Percentiles rank a stretch among this genome's conserved stretches.
These are phyloP conservation scores for Bipolaris bicolor DNA, from an alignment of 2,329 filamentous ascomycete genomes.

Conservation along the genomic window DNA sequence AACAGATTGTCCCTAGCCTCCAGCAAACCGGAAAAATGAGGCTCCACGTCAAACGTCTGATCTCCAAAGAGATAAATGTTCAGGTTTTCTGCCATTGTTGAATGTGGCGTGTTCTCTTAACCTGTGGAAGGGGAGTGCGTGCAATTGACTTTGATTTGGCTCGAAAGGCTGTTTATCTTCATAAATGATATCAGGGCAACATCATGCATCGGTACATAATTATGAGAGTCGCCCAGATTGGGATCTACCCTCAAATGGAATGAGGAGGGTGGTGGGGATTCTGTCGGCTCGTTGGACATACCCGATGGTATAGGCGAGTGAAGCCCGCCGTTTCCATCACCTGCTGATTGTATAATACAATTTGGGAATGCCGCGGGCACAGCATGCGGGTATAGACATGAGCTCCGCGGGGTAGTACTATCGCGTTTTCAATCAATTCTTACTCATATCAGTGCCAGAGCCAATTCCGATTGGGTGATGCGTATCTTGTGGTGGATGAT, in stretches of 20 bases:
- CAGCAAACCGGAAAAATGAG: constrained; percentile 8
- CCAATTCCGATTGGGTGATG: not conserved
- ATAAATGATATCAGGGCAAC: not conserved
- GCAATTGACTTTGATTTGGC: not conserved
- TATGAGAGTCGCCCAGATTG: not conserved
- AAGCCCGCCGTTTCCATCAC: not conserved
- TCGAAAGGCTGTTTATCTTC: not conserved
- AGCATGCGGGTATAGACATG: not conserved
- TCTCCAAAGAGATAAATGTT: constrained; percentile 19
- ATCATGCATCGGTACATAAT: not conserved
- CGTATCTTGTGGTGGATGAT: not conserved
- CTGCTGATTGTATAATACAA: not conserved
- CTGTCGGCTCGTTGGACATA: not conserved
- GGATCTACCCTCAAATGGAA: not conserved
- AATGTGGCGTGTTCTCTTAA: not conserved
- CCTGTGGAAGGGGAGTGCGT: not conserved
- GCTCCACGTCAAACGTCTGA: constrained; percentile 15
- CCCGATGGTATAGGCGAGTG: not conserved
- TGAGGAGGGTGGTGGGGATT: not conserved
- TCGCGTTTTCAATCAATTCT: not conserved
- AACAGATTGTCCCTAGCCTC: constrained; percentile 9
- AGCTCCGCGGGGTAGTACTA: not conserved
- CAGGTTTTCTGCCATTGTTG: constrained; percentile 12
- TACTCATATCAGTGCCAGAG: not conserved
- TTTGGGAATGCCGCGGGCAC: not conserved